Conservation (phyloP, 805 yeast genomes). For the Starmerella vitae region DNA sequence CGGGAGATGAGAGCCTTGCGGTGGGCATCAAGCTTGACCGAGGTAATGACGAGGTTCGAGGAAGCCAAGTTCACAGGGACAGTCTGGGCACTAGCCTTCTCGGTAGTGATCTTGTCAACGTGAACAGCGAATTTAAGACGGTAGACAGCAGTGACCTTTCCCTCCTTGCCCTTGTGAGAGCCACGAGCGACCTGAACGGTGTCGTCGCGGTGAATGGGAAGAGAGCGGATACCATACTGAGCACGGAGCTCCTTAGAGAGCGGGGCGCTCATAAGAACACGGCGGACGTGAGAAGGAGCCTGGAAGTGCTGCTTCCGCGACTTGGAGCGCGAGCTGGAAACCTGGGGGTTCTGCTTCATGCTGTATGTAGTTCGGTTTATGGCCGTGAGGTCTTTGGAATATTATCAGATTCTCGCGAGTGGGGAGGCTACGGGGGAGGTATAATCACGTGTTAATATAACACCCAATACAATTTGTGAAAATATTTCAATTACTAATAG, state of each 20-base stretch:
- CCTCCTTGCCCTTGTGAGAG: constrained; percentile 98
- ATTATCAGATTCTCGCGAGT: no score
- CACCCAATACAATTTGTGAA: no score
- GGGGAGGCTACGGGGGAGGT: no score
- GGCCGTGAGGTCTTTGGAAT: no score
- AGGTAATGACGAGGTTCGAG: constrained; percentile 97
- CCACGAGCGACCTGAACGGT: constrained; percentile 94
- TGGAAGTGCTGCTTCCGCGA: constrained; percentile 99
- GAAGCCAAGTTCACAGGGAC: constrained; percentile 96
- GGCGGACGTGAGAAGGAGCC: constrained; percentile 93
- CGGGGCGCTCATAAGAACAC: constrained; percentile 93
- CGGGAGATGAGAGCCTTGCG: constrained; percentile 94
- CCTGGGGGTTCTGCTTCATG: constrained; percentile 39
- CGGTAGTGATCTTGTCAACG: constrained; percentile 93
- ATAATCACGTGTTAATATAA: no score
- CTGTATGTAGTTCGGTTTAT: constrained; percentile 5
- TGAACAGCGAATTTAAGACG: constrained; percentile 95
- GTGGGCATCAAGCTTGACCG: constrained; percentile 96
- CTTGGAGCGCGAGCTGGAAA: constrained; percentile 97
- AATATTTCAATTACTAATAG: no score
- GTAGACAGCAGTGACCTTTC: constrained; percentile 94
- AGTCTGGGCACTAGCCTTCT: constrained; percentile 95
- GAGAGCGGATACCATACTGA: constrained; percentile 87
- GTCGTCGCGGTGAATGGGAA: constrained; percentile 97
- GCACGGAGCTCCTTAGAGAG: constrained; percentile 97